Percentiles rank a stretch among this genome's conserved stretches.
Conservation (phyloP, 331 rosid genomes). For the Prunus yedoensis region DNA sequence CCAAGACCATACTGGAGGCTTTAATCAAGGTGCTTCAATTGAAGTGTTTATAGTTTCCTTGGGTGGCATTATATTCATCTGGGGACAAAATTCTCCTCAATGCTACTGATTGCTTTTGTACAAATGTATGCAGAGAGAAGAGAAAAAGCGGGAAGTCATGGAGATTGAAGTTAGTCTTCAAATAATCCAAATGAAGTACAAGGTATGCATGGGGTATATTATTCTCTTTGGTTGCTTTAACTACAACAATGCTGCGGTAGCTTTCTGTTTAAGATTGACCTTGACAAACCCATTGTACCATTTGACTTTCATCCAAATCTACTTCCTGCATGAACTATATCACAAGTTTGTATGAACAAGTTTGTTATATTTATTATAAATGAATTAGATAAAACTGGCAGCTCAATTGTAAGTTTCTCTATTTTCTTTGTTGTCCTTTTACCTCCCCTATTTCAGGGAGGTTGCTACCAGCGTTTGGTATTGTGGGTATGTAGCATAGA, state of each 20-base stretch:
- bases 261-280: neutral
- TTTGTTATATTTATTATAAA: too few species aligned
- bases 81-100: slow-evolving; percentile 3
- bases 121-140: slow-evolving; percentile 70
- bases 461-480: too few species aligned
- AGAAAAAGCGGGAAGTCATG: slow-evolving; percentile 83
- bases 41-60: slow-evolving; percentile 26
- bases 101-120: slow-evolving; percentile 27
- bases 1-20: slow-evolving; percentile 87
- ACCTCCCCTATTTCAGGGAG: too few species aligned
- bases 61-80: slow-evolving; percentile 17
- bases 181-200: slow-evolving; percentile 90
- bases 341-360: too few species aligned
- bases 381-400: too few species aligned
- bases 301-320: neutral
- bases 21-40: slow-evolving; percentile 70
- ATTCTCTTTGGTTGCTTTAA: neutral
- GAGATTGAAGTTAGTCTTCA: slow-evolving; percentile 90
- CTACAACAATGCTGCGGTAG: neutral
- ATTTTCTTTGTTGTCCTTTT: too few species aligned
- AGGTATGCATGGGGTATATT: slow-evolving; percentile 44
- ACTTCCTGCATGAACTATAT: neutral
- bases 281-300: neutral
- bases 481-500: too few species aligned
- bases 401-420: too few species aligned